Evolutionary conservation across 192 early-diverging fungal species (phyloP).

Genomic region (Entrophospora sp.): DNA sequence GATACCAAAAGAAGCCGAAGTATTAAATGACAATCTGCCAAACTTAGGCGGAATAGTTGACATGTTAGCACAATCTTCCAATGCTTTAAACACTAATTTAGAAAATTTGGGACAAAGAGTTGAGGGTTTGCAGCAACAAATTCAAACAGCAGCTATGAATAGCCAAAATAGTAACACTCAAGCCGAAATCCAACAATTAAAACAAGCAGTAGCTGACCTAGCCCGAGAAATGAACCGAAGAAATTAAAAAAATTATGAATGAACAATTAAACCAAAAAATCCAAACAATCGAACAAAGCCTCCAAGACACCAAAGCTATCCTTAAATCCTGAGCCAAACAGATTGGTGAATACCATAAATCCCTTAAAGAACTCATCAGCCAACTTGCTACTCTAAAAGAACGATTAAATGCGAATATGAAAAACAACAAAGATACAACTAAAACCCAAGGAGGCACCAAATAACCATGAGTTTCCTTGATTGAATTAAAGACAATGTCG

Average conservation of each 20-base stretch:
- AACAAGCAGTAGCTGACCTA: background rate
- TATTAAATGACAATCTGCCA: background rate
- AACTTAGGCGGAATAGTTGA: background rate
- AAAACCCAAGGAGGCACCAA: too few relatives aligned
- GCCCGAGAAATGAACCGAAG: too few relatives aligned
- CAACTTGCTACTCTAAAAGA: background rate
- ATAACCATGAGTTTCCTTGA: too few relatives aligned
- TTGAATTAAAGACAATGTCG: too few relatives aligned
- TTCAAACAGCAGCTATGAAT: background rate
- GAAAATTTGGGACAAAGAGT: background rate
- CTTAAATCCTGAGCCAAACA: background rate
- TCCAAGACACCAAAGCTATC: background rate
- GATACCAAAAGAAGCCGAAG: background rate
- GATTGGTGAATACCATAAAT: background rate
- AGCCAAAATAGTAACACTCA: background rate
- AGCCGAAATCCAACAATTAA: background rate
- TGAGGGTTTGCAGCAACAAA: background rate
- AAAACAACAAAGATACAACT: too few relatives aligned
- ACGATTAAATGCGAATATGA: background rate
- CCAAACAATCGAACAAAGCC: background rate
- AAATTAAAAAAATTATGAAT: too few relatives aligned
- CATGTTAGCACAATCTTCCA: background rate
- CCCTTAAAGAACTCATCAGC: background rate
- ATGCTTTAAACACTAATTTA: background rate
- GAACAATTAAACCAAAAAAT: background rate